Conservation (phyloP, 2,329 filamentous ascomycete genomes). For the Apiospora sp. region DNA sequence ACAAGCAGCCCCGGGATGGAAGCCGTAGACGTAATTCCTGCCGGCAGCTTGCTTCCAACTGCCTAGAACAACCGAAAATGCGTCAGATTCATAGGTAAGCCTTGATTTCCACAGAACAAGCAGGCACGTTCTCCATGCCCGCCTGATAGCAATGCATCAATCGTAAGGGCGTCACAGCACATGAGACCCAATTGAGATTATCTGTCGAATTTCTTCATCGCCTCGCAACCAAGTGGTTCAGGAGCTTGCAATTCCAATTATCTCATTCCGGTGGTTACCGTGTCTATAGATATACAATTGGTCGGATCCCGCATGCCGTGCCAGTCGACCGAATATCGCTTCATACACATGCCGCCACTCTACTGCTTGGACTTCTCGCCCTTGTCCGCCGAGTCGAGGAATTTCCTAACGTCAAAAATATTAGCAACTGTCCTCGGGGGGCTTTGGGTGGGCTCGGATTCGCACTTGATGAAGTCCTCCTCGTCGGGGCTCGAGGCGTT, state of each 20-base stretch:
- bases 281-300: slow-evolving; percentile 31
- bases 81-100: too few relatives aligned
- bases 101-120: neutral
- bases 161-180: neutral
- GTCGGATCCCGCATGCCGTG: slow-evolving; percentile 15
- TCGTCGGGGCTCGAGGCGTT: slow-evolving; percentile 69
- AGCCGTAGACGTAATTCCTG: neutral
- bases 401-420: slow-evolving; percentile 48
- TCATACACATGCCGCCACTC: slow-evolving; percentile 24
- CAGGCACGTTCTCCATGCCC: neutral
- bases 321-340: slow-evolving; percentile 23
- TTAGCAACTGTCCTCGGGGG: slow-evolving; percentile 29
- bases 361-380: slow-evolving; percentile 55
- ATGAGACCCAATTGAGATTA: neutral
- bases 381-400: slow-evolving; percentile 53
- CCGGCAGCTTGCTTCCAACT: neutral
- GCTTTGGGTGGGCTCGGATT: slow-evolving; percentile 20
- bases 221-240: neutral
- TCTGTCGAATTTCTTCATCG: neutral
- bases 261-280: slow-evolving; percentile 28
- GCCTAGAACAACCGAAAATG: neutral
- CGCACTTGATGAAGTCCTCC: slow-evolving; percentile 72
- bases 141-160: neutral
- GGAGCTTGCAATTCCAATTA: slow-evolving; percentile 15
- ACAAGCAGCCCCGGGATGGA: neutral